These are phyloP conservation scores for Microsporum ferrugineum DNA, from an alignment of 2,329 filamentous ascomycete species.

Conservation along the genomic window DNA sequence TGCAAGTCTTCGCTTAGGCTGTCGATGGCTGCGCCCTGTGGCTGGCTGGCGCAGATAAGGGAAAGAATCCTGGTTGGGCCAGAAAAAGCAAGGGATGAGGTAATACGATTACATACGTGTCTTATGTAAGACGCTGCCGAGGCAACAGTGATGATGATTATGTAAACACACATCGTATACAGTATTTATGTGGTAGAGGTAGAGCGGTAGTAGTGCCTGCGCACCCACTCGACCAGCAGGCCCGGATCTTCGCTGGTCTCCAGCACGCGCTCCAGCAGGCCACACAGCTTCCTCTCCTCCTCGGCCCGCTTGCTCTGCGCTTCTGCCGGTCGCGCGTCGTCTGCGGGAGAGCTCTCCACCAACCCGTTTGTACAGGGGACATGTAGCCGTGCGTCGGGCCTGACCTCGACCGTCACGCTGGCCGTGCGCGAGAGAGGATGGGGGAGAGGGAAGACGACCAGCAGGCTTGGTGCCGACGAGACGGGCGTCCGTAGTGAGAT, in stretches of 20 bases:
- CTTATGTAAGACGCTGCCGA: not conserved
- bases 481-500: constrained; percentile 10
- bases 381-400: constrained; percentile 7
- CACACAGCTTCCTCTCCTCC: constrained; percentile 20
- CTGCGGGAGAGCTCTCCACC: not conserved
- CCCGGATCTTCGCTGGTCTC: constrained; percentile 37
- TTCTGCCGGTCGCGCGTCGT: not conserved
- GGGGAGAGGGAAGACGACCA: constrained; percentile 10
- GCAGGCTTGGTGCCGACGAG: constrained; percentile 9
- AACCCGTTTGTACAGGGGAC: constrained; percentile 2
- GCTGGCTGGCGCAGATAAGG: not conserved
- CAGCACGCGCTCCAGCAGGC: constrained; percentile 29
- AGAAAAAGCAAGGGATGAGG: not conserved
- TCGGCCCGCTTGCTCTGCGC: constrained; percentile 4
- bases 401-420: constrained; percentile 1
- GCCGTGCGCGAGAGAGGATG: not conserved
- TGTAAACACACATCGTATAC: not conserved
- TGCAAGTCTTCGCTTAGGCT: constrained; percentile 1
- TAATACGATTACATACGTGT: not conserved
- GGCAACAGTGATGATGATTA: not conserved
- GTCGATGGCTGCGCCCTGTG: not conserved
- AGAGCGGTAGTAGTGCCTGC: constrained; percentile 23
- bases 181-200: not conserved
- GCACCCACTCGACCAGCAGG: constrained; percentile 34
- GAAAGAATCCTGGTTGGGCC: not conserved